Conservation (phyloP, 257 asterid species). For the Dorcoceras hygrometricum region DNA sequence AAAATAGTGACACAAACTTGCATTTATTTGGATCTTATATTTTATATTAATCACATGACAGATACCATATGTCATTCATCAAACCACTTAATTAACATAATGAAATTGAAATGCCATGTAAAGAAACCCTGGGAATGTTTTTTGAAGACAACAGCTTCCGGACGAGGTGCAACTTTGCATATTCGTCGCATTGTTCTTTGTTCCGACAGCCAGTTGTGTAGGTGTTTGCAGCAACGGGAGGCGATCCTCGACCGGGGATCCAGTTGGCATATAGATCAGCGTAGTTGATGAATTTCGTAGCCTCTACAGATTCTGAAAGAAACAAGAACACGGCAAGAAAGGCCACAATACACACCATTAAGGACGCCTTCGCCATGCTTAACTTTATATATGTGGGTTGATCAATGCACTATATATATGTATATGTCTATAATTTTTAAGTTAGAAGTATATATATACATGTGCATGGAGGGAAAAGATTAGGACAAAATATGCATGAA, state of each 20-base stretch:
- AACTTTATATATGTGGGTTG: not conserved
- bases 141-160: not conserved
- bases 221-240: not conserved
- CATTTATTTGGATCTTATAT: no score
- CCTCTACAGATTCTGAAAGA: not conserved
- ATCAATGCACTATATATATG: not conserved
- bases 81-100: no score
- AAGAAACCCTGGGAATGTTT: not conserved
- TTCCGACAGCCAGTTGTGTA: not conserved
- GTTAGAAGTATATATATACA: not conserved
- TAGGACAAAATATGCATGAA: slow-evolving; percentile 15
- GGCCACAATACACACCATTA: not conserved
- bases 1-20: no score
- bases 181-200: not conserved
- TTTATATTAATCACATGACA: no score
- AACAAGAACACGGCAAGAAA: not conserved
- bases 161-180: not conserved
- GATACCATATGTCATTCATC: no score
- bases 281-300: not conserved
- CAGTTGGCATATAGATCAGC: not conserved
- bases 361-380: not conserved
- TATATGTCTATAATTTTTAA: no score
- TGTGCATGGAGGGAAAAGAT: not conserved
- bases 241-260: not conserved
- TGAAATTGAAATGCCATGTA: no score